Evolutionary conservation across 495 filamentous ascomycete species (phyloP).

Genomic region (Amphirosellinia nigrospora): DNA sequence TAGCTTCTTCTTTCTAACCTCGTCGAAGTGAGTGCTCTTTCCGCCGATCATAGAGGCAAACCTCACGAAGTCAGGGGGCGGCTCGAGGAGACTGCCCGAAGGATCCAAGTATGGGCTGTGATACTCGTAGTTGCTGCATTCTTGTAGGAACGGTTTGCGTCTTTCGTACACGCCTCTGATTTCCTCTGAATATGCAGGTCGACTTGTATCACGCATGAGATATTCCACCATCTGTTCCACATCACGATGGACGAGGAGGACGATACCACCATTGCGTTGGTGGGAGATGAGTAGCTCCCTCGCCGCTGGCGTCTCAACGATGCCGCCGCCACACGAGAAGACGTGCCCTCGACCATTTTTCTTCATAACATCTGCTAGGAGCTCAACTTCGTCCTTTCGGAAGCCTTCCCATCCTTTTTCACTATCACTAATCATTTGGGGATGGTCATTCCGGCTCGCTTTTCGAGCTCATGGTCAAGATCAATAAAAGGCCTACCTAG

Average conservation of each 20-base stretch:
- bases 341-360: slow-evolving; percentile 78
- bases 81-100: slow-evolving; percentile 61
- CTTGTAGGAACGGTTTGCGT: slow-evolving; percentile 87
- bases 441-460: slow-evolving; percentile 71
- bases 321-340: slow-evolving; percentile 91
- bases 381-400: slow-evolving; percentile 75
- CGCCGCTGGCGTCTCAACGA: slow-evolving; percentile 87
- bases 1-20: slow-evolving; percentile 71
- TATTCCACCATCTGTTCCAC: slow-evolving; percentile 89
- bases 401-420: slow-evolving; percentile 87
- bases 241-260: slow-evolving; percentile 86
- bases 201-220: slow-evolving; percentile 85
- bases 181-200: slow-evolving; percentile 92
- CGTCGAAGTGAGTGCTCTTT: slow-evolving; percentile 65
- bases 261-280: slow-evolving; percentile 81
- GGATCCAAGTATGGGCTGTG: slow-evolving; percentile 73
- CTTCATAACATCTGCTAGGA: slow-evolving; percentile 73
- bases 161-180: slow-evolving; percentile 92
- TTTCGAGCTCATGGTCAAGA: slow-evolving; percentile 85
- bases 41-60: slow-evolving; percentile 80
- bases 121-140: slow-evolving; percentile 96
- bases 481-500: slow-evolving; percentile 82
- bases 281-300: slow-evolving; percentile 76
- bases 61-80: slow-evolving; percentile 77
- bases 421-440: slow-evolving; percentile 77